These are phyloP conservation scores for Ogataea populi-albae DNA, from an alignment of 805 yeast species.

Conservation along the genomic window DNA sequence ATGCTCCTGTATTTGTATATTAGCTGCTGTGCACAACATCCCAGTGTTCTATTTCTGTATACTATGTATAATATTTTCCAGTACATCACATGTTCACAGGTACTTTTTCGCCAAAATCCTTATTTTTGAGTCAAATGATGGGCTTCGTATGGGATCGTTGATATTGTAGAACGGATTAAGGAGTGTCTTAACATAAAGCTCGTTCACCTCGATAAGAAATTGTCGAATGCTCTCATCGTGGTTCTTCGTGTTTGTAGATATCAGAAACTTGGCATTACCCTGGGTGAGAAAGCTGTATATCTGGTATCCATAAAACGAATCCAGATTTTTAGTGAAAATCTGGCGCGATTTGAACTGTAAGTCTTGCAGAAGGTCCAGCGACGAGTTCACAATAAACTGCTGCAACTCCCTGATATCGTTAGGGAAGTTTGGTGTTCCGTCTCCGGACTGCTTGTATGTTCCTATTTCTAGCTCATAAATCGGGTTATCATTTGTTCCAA, in stretches of 20 bases:
- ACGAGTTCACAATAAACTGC: constrained; percentile 85
- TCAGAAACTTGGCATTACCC: constrained; percentile 77
- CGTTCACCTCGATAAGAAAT: constrained; percentile 83
- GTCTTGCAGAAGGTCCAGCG: constrained; percentile 90
- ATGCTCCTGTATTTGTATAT: constrained; percentile 10
- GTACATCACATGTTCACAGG: too few species aligned
- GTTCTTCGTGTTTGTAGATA: constrained; percentile 59
- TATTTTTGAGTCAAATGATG: constrained; percentile 73
- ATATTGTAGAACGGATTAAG: constrained; percentile 83
- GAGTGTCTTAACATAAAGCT: constrained; percentile 78
- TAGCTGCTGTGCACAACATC: constrained; percentile 7
- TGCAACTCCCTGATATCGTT: constrained; percentile 71
- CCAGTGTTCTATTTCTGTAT: too few species aligned
- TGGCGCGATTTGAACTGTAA: constrained; percentile 72
- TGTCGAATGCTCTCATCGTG: constrained; percentile 73
- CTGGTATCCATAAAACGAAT: constrained; percentile 76
- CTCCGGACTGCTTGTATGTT: constrained; percentile 62
- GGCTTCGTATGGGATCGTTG: constrained; percentile 70
- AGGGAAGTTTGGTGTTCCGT: constrained; percentile 63
- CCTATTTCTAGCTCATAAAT: constrained; percentile 86
- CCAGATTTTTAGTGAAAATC: constrained; percentile 73
- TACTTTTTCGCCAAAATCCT: constrained; percentile 73
- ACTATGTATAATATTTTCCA: too few species aligned
- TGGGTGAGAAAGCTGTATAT: constrained; percentile 87
- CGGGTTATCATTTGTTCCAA: constrained; percentile 85